Evolutionary conservation across 2,329 filamentous ascomycete species (phyloP).

Genomic region (Arachnomyces sp.): DNA sequence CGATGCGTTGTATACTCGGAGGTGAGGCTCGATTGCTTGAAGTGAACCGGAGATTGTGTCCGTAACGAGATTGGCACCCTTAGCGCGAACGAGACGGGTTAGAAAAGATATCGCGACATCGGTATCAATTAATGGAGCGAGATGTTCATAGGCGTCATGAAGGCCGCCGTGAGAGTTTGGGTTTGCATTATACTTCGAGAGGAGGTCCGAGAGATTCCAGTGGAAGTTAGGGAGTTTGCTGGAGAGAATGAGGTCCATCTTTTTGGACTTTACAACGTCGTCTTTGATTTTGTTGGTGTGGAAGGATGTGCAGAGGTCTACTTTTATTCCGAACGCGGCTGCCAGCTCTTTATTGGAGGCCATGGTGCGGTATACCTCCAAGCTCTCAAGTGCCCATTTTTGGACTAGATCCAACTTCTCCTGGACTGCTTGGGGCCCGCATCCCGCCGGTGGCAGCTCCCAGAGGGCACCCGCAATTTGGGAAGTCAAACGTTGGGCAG

Average conservation of each 20-base stretch:
- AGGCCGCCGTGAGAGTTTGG: constrained; percentile 1
- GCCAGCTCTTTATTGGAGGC: constrained; percentile 15
- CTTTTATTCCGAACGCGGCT: constrained; percentile 3
- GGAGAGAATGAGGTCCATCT: constrained; percentile 2
- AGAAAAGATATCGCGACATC: constrained; percentile 39
- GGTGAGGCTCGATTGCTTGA: constrained; percentile 28
- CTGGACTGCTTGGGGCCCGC: constrained; percentile 38
- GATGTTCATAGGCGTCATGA: constrained; percentile 37
- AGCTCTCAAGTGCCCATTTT: constrained; percentile 15
- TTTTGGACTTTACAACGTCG: constrained; percentile 2
- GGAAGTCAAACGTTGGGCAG: constrained; percentile 36
- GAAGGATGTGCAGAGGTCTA: constrained; percentile 3
- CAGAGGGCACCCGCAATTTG: constrained; percentile 43
- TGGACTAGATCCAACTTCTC: constrained; percentile 20
- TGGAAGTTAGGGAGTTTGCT: constrained; percentile 3
- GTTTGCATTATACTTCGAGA: constrained; percentile 2
- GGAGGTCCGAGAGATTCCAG: not conserved
- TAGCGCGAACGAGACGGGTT: constrained; percentile 33
- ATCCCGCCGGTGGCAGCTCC: constrained; percentile 42
- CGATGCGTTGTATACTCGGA: constrained; percentile 29
- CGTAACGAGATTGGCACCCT: constrained; percentile 35
- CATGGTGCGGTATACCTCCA: constrained; percentile 36
- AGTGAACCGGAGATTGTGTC: constrained; percentile 32
- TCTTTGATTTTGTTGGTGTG: constrained; percentile 2
- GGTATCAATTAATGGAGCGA: constrained; percentile 42